phyloP scores from a whole-genome alignment of 2,329 filamentous ascomycete genomes.

The Geosmithia flava region DNA sequence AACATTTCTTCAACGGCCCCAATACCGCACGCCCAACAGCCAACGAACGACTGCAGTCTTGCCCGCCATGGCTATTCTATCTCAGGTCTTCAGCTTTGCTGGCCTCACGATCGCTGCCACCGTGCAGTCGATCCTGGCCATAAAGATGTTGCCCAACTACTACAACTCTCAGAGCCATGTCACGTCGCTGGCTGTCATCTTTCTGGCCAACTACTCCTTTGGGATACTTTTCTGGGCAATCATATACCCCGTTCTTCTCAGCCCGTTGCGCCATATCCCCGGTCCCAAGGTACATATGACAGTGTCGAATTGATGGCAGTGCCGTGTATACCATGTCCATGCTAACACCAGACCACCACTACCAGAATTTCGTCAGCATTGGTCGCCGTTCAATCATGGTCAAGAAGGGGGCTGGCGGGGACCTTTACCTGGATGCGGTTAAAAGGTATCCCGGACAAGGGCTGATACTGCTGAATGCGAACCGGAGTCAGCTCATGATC shows the following conservation, averaged over 20 bases:
- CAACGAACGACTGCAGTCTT: not conserved
- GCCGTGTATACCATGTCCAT: not conserved
- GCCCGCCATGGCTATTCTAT: not conserved
- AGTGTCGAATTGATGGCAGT: not conserved
- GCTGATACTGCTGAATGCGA: constrained; percentile 8
- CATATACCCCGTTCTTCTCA: constrained; percentile 5
- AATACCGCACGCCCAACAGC: not conserved
- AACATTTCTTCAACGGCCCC: not conserved
- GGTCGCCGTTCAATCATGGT: constrained; percentile 7
- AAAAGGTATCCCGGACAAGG: constrained; percentile 11
- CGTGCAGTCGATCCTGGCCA: constrained; percentile 12
- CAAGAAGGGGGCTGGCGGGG: constrained; percentile 9
- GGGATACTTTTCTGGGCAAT: constrained; percentile 5
- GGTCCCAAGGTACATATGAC: constrained; percentile 5
- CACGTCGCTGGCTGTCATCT: constrained; percentile 1
- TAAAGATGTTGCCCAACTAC: constrained; percentile 12
- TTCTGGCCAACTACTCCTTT: constrained; percentile 4
- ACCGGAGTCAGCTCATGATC: constrained; percentile 8
- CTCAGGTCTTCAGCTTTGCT: constrained; percentile 9
- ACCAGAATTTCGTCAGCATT: constrained; percentile 6
- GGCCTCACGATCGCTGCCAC: constrained; percentile 11
- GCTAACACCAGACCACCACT: not conserved
- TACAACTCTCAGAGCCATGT: constrained; percentile 7
- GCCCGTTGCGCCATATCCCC: constrained; percentile 4
- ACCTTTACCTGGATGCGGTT: constrained; percentile 12